These are phyloP conservation scores for Rhizopogon salebrosus DNA, from an alignment of 768 basidiomycete genomes.

Conservation along the genomic window DNA sequence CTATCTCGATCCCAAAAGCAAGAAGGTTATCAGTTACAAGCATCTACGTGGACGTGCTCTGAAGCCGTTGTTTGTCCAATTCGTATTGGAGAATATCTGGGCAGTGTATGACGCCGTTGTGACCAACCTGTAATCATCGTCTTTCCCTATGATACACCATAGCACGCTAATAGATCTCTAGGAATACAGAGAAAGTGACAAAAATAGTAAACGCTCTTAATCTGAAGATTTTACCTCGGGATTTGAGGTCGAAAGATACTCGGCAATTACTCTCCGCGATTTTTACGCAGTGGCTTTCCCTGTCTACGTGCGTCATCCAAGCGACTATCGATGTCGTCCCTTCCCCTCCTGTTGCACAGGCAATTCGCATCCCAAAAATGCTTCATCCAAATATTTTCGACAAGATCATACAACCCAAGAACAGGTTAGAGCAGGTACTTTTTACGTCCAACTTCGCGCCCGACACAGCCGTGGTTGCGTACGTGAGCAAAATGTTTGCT, in stretches of 20 bases:
- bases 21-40: conserved; percentile 86
- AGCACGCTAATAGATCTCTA: conserved; percentile 28
- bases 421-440: conserved; percentile 79
- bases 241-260: conserved; percentile 88
- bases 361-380: conserved; percentile 83
- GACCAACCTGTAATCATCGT: conserved; percentile 64
- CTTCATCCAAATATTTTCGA: conserved; percentile 77
- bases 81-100: conserved; percentile 96
- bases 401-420: conserved; percentile 54
- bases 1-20: conserved; percentile 94
- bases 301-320: conserved; percentile 91
- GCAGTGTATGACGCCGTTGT: conserved; percentile 90
- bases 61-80: conserved; percentile 96
- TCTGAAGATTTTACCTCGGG: conserved; percentile 81
- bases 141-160: conserved; percentile 1
- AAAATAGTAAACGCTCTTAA: conserved; percentile 84
- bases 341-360: conserved; percentile 77
- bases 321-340: conserved; percentile 92
- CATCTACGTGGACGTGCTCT: conserved; percentile 81
- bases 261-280: conserved; percentile 79
- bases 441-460: conserved; percentile 61
- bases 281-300: conserved; percentile 93
- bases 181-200: conserved; percentile 81
- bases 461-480: conserved; percentile 67
- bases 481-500: conserved; percentile 99